Evolutionary conservation across 2,329 filamentous ascomycete species (phyloP).

Genomic region (Podosphaera xanthii): DNA sequence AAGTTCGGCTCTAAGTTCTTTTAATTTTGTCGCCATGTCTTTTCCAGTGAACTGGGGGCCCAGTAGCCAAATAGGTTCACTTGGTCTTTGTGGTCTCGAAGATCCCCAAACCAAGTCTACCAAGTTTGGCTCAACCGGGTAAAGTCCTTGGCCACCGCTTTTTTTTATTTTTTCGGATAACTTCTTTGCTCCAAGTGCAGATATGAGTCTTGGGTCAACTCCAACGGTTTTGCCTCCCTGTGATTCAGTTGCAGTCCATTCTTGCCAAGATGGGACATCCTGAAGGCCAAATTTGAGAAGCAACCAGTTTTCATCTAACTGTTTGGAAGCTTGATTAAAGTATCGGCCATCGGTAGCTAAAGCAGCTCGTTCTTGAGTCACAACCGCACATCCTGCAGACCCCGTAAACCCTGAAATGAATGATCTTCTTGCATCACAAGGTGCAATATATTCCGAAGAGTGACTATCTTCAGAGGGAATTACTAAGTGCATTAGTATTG

Average conservation of each 20-base stretch:
- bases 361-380: conserved; percentile 68
- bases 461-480: conserved; percentile 94
- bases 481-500: conserved; percentile 30
- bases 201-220: conserved; percentile 74
- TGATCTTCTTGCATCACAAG: conserved; percentile 76
- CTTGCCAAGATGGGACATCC: conserved; percentile 90
- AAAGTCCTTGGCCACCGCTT: conserved; percentile 54
- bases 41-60: conserved; percentile 58
- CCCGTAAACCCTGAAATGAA: conserved; percentile 89
- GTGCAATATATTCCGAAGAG: conserved; percentile 91
- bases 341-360: conserved; percentile 90
- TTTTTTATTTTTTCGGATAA: conserved; percentile 71
- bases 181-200: conserved; percentile 48
- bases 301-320: conserved; percentile 79
- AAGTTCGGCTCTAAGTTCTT: conserved; percentile 71
- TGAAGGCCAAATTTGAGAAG: conserved; percentile 82
- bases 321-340: conserved; percentile 85
- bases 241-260: conserved; percentile 80
- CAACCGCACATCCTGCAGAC: conserved; percentile 77
- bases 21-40: conserved; percentile 58
- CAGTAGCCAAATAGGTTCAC: conserved; percentile 52
- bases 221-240: conserved; percentile 70
- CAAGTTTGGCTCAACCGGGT: conserved; percentile 58
- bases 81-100: conserved; percentile 49
- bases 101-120: conserved; percentile 77